Evolutionary conservation across 257 asterid species (phyloP).

Genomic region (Striga asiatica): DNA sequence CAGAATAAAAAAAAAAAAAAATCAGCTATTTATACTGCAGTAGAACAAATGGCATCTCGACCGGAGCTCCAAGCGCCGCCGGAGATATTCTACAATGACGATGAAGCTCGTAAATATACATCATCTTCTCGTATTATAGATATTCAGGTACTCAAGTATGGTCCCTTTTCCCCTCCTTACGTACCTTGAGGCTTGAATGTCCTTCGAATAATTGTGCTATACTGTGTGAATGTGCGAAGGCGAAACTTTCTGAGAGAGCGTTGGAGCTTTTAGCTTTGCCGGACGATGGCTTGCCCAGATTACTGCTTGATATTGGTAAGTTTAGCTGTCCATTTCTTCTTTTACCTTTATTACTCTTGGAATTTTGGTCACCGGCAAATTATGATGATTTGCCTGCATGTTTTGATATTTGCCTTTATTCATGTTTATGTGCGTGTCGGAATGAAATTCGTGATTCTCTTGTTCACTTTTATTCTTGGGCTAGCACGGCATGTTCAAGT

Average conservation of each 20-base stretch:
- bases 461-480: no score
- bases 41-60: slow-evolving; percentile 47
- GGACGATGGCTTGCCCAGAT: slow-evolving; percentile 62
- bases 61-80: slow-evolving; percentile 98
- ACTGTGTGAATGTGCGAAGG: slow-evolving; percentile 27
- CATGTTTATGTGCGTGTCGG: background rate
- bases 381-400: background rate
- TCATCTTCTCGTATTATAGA: slow-evolving; percentile 93
- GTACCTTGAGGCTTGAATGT: background rate
- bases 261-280: slow-evolving; percentile 89
- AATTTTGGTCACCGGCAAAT: no score
- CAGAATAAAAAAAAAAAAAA: no score
- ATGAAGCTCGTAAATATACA: slow-evolving; percentile 92
- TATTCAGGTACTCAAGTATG: slow-evolving; percentile 68
- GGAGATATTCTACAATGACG: slow-evolving; percentile 83
- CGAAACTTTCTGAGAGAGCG: slow-evolving; percentile 83
- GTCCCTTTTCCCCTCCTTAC: background rate
- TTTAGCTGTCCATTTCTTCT: no score
- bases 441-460: background rate
- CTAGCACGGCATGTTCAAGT: no score
- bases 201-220: background rate
- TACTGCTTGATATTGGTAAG: slow-evolving; percentile 86
- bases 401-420: background rate
- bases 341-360: no score
- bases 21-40: no score